These are phyloP conservation scores for Pythium phragmiticola DNA, from an alignment of 352 stramenopile genomes.

Conservation along the genomic window DNA sequence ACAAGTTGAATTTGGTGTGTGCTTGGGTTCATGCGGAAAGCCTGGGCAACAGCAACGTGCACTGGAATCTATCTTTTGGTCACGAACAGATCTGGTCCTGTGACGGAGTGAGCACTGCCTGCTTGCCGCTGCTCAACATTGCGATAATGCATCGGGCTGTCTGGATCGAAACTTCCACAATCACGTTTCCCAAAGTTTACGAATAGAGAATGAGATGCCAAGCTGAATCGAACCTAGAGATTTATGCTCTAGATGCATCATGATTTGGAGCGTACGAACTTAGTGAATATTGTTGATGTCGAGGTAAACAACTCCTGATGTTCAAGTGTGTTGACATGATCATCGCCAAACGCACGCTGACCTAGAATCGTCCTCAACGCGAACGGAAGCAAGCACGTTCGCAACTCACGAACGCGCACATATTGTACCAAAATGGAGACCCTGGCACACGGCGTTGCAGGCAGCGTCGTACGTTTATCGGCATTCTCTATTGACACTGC, in stretches of 20 bases:
- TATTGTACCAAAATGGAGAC: constrained; percentile 49
- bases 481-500: neutral
- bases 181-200: no score
- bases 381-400: constrained; percentile 4
- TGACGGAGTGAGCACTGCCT: no score
- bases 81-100: no score
- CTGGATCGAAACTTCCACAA: no score
- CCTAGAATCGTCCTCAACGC: neutral
- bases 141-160: no score
- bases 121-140: no score
- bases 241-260: neutral
- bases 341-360: neutral
- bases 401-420: neutral
- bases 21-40: no score
- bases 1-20: no score
- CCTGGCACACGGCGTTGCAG: constrained; percentile 61
- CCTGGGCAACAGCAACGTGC: no score
- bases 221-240: constrained; percentile 3
- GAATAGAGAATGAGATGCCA: no score
- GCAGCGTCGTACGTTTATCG: constrained; percentile 43
- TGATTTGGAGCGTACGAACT: neutral
- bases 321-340: constrained; percentile 18
- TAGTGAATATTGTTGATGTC: constrained; percentile 3
- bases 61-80: no score
- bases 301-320: constrained; percentile 14